Conservation (phyloP, 495 filamentous ascomycete species). For the Xylaria nigripes region DNA sequence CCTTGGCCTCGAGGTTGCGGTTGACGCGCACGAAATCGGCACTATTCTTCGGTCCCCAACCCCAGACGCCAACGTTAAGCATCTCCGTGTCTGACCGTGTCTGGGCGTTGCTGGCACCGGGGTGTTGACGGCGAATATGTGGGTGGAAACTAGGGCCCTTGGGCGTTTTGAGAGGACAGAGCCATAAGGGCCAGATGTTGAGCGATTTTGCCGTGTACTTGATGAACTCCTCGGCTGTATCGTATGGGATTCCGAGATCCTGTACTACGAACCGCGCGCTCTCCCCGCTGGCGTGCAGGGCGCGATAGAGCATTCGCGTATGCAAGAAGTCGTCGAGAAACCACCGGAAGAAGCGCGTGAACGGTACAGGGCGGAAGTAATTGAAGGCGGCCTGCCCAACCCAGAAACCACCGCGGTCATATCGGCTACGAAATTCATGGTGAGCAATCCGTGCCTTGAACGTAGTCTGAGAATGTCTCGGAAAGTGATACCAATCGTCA, state of each 20-base stretch:
- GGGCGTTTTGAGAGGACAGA: constrained; percentile 46
- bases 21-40: constrained; percentile 48
- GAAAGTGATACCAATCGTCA: not conserved
- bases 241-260: constrained; percentile 49
- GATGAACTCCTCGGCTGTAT: constrained; percentile 43
- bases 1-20: constrained; percentile 53
- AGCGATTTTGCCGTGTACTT: constrained; percentile 42
- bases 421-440: constrained; percentile 25
- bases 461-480: not conserved
- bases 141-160: constrained; percentile 41
- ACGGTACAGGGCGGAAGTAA: constrained; percentile 48
- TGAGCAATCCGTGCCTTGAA: not conserved
- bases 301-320: constrained; percentile 56
- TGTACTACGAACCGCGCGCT: constrained; percentile 48
- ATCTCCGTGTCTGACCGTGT: constrained; percentile 24
- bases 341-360: constrained; percentile 47
- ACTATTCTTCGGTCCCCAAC: constrained; percentile 36
- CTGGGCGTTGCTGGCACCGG: not conserved
- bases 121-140: constrained; percentile 7
- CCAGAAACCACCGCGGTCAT: constrained; percentile 56
- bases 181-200: constrained; percentile 51
- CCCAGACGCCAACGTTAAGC: constrained; percentile 52
- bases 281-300: constrained; percentile 49
- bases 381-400: constrained; percentile 46
- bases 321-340: constrained; percentile 57